Evolutionary conservation across 495 filamentous ascomycete species (phyloP), one percentile per base, ranked within the genome.

Genomic region (Lasiosphaeriaceae sp.): DNA sequence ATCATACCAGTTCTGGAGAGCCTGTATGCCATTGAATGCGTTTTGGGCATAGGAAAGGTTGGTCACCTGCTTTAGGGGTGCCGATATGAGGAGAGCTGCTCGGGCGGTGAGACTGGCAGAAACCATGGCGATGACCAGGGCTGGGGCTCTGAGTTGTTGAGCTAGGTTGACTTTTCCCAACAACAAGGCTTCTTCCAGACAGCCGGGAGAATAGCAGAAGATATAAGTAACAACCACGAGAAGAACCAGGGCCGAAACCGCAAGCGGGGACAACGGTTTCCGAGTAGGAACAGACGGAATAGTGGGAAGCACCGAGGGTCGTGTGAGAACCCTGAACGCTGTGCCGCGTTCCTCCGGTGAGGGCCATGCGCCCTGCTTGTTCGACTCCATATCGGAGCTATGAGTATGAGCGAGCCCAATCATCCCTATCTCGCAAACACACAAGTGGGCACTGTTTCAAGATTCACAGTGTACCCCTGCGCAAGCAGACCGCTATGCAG

Each of bases 1-100:
- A 64, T 88, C 80, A 58, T 90, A 90, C 83, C 83, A 90, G 22
- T 46, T 54, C 60, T 89, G 85, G 2, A 90, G 76, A 11, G 76
- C 66, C 23, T 71, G 62, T 47, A 83, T 61, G 6, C 73, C 82
- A 19, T 67, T 55, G 31, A 75, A 67, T 6, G 83, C 77, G 56
- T 81, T 68, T 16, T 66, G 47, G 23, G 68, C 47, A 47, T 74
- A 76, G 1, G 65, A 49, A 2, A 53, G 52, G 11, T 55, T 17
- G 44, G 57, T 60, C 7, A 66, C 52, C 43, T 52, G 58, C 11
- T 53, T 21, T 5, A 57, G 55, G 34, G 69, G 67, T 41, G 63
- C 58, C 47, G 71, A 73, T 52, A 71, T 60, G 56, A 71, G 63
- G 54, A 72, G 66, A 44, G 71, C 37, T 11, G 72, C 70, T 51